Conservation (phyloP, 257 asterid species). For the Fraxinus cuspidata region DNA sequence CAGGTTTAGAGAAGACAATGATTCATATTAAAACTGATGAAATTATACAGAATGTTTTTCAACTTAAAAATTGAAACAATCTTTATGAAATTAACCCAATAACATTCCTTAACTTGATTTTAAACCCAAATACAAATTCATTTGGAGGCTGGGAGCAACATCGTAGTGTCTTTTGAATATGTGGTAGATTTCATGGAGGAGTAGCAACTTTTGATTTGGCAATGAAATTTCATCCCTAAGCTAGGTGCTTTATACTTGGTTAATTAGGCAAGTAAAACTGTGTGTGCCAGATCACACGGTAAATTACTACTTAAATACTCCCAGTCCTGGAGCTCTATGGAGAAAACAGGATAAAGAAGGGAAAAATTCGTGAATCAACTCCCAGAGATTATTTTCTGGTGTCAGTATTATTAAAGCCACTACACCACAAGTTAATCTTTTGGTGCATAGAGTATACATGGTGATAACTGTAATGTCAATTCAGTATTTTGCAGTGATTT, state of each 20-base stretch:
- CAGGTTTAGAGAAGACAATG: background rate
- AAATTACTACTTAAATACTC: background rate
- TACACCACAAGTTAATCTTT: background rate
- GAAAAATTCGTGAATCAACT: background rate
- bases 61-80: background rate
- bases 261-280: background rate
- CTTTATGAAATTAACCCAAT: background rate
- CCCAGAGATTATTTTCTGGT: background rate
- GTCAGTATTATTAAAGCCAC: background rate
- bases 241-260: background rate
- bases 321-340: background rate
- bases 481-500: background rate
- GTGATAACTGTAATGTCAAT: background rate
- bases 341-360: background rate
- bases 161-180: background rate
- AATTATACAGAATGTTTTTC: background rate
- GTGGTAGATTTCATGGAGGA: background rate
- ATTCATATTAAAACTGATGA: background rate
- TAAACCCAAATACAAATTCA: background rate
- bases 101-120: background rate
- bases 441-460: background rate
- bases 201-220: background rate
- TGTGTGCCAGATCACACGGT: background rate
- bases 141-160: background rate
- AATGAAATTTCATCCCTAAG: background rate